Percentiles rank a stretch among this genome's conserved stretches.
Evolutionary conservation across 371 early-diverging fungal species (phyloP).

Genomic region (Mortierella sp.): DNA sequence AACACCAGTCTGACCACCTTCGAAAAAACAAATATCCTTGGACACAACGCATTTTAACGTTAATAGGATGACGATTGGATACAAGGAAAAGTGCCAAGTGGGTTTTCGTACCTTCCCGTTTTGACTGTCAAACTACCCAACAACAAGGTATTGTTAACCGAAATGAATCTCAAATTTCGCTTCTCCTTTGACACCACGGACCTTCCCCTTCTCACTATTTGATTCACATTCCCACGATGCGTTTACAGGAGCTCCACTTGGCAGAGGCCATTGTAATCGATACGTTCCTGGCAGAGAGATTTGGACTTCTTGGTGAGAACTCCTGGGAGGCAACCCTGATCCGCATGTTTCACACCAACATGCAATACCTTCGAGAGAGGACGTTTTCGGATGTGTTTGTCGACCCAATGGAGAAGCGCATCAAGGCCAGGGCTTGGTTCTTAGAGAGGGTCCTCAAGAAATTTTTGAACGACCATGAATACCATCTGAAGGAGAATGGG

Average conservation of each 20-base stretch:
- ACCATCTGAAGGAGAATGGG: slow-evolving; percentile 43
- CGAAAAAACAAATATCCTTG: too few relatives aligned
- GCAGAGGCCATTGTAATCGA: slow-evolving; percentile 43
- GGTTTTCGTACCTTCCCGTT: slow-evolving; percentile 6
- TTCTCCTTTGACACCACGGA: not conserved
- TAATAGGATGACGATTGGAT: slow-evolving; percentile 23
- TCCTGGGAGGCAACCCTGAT: slow-evolving; percentile 32
- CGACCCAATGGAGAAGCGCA: not conserved
- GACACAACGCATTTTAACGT: not conserved
- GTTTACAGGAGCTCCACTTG: slow-evolving; percentile 17
- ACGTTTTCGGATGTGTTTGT: slow-evolving; percentile 9
- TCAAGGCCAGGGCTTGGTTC: slow-evolving; percentile 13
- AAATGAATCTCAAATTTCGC: not conserved
- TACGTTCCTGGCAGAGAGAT: slow-evolving; percentile 32
- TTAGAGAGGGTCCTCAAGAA: slow-evolving; percentile 5
- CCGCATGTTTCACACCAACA: slow-evolving; percentile 28
- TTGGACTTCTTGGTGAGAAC: slow-evolving; percentile 38
- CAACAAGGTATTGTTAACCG: slow-evolving; percentile 14
- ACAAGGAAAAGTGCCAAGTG: slow-evolving; percentile 10
- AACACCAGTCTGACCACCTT: not conserved
- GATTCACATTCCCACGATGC: not conserved
- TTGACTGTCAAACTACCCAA: slow-evolving; percentile 20
- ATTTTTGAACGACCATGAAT: slow-evolving; percentile 38
- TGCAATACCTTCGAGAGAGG: slow-evolving; percentile 36
- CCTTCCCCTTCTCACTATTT: not conserved